Evolutionary conservation across 2,329 filamentous ascomycete species (phyloP), one percentile per base, ranked within the genome.

Genomic region (Epichloe coenophiala): DNA sequence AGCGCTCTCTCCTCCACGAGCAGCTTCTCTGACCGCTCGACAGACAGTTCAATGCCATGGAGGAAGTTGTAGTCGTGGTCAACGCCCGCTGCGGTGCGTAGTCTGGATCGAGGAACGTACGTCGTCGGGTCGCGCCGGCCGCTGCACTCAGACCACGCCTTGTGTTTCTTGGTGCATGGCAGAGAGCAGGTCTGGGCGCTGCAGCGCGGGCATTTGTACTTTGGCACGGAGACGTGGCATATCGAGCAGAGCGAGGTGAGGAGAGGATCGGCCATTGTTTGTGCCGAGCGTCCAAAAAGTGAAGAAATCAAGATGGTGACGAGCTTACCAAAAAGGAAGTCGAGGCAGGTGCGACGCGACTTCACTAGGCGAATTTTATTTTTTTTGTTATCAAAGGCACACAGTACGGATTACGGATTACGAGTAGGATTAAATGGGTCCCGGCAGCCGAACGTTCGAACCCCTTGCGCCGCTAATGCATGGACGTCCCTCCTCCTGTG

Each of bases 51-150:
- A 53, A 97, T 86, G 39, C 80, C 76, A 49, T 85, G 83, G 37
- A 98, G 76, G 65, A 95, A 97, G 66, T 97, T 97, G 67, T 86
- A 91, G 67, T 91, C 86, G 62, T 87, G 84, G 62, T 91, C 86
- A 54, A 91, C 75, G 27, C 84, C 84, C 5, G 80, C 73, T 2
- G 83, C 74, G 1, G 83, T 88, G 46, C 76, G 74, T 19, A 91
- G 72, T 58, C 81, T 75, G 37, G 72, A 73, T 23, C 74, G 73
- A 21, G 80, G 77, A 23, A 85, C 68, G 64, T 81, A 91, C 19
- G 78, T 79, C 2, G 84, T 83, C n/a, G 84, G 80, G 60, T 90
- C 88, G 57, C 90, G 87, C 56, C 85, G 73, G 59, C 93, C 93
- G 59, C 75, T 84, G 72, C 93, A 98, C 58, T 85, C 81, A 1